Conservation (phyloP, 805 yeast species). For the Ascoidea asiatica region DNA sequence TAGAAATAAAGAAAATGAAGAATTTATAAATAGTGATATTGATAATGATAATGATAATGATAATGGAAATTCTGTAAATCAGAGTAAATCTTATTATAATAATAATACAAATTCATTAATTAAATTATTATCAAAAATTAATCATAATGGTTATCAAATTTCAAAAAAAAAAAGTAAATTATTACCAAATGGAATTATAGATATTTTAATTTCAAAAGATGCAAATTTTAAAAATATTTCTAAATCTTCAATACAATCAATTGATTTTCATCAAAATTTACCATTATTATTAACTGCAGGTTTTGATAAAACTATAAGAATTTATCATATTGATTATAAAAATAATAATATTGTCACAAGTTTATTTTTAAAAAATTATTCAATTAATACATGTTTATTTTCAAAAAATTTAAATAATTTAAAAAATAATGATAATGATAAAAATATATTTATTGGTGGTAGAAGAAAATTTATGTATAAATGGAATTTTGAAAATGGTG, state of each 20-base stretch:
- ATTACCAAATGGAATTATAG: conserved; percentile 56
- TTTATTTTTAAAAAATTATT: conserved; percentile 63
- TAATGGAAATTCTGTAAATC: conserved; percentile 21
- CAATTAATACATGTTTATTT: conserved; percentile 52
- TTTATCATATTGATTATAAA: conserved; percentile 86
- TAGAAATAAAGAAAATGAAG: conserved; percentile 15
- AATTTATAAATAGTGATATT: too few species aligned
- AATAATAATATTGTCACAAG: conserved; percentile 71
- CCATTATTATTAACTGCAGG: conserved; percentile 87
- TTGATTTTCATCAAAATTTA: conserved; percentile 62
- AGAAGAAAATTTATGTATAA: conserved; percentile 85
- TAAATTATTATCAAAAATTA: conserved; percentile 14
- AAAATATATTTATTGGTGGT: conserved; percentile 70
- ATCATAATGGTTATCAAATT: conserved; percentile 14
- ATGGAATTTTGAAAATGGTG: conserved; percentile 72
- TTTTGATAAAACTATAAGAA: conserved; percentile 74
- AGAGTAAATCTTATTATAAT: conserved; percentile 13
- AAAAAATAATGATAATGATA: conserved; percentile 25
- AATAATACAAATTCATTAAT: conserved; percentile 21
- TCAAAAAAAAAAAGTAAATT: conserved; percentile 30
- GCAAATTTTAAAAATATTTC: conserved; percentile 64
- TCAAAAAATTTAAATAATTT: conserved; percentile 29
- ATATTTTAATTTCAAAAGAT: conserved; percentile 74
- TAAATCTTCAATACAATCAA: conserved; percentile 69
- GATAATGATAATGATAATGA: conserved; percentile 18